Conservation (phyloP, 2,329 filamentous ascomycete species). For the Aphanoascus verrucosus region DNA sequence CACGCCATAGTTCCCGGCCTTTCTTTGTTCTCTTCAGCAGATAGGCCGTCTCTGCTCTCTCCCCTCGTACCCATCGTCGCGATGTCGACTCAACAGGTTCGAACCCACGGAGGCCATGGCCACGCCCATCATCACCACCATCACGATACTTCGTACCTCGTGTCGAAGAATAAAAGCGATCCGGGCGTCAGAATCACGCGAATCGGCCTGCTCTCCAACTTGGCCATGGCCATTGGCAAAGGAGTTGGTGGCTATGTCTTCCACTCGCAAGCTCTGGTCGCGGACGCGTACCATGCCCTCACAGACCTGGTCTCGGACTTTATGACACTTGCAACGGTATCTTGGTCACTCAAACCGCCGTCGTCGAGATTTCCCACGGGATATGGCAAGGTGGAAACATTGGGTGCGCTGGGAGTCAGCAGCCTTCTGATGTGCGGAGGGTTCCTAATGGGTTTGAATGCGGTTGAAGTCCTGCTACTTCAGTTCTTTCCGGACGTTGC, state of each 20-base stretch:
- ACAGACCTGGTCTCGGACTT: constrained; percentile 93
- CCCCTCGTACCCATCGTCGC: constrained; percentile 13
- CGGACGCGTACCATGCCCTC: constrained; percentile 90
- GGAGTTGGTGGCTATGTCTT: constrained; percentile 86
- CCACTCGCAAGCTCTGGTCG: constrained; percentile 84
- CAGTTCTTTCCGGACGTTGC: constrained; percentile 61
- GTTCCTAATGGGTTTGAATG: constrained; percentile 80
- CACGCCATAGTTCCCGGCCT: not conserved
- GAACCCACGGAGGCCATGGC: constrained; percentile 41
- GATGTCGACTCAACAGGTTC: constrained; percentile 37
- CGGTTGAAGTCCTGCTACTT: constrained; percentile 56
- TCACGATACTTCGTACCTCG: constrained; percentile 75
- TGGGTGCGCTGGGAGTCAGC: constrained; percentile 87
- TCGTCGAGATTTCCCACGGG: constrained; percentile 76
- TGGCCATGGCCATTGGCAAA: constrained; percentile 89
- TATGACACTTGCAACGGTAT: constrained; percentile 86
- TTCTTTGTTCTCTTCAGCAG: constrained; percentile 6
- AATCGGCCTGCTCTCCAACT: constrained; percentile 77
- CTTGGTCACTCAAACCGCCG: constrained; percentile 79
- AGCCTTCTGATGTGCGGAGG: constrained; percentile 81
- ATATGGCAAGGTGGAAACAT: constrained; percentile 94
- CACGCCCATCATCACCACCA: constrained; percentile 61
- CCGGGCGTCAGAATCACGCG: constrained; percentile 88
- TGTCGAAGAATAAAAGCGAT: constrained; percentile 74
- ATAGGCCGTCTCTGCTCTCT: constrained; percentile 16